Base-by-base conservation (phyloP, 805 yeast species). In the Ogataea nonfermentans region DNA sequence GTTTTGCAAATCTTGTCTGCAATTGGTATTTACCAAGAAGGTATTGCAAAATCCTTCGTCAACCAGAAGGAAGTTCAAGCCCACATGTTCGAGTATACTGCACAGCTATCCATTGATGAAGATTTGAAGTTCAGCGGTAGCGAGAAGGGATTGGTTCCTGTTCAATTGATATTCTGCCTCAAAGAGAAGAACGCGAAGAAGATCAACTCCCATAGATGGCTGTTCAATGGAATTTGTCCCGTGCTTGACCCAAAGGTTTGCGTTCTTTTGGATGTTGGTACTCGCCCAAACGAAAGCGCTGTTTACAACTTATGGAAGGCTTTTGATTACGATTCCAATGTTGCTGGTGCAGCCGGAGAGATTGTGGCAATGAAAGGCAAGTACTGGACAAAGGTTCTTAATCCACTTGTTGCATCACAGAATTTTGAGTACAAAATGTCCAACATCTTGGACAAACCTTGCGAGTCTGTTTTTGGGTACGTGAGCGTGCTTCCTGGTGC, bases 341-440 rank as follows among this genome's bases (percentile, higher is more conserved):
- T 93, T 37, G 99, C 96, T 0, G 99, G 99, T 47, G 99, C 96
- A 1, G 97, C 98, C 10, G 99, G 99, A 47, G 98, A 93, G 62
- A 90, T 93, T 57, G 84, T 84, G 47, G 88, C 98, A 0, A 83
- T 91, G 86, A 89, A 88, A 54, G 99, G 99, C 30, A 84, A 80
- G 53, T 84, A 80, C 20, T 88, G 97, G 76, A 55, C 67, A 16
- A 87, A 90, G 48, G 68, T 93, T 46, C 61, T 86, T 15, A 91
- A 91, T 61, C 98, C 98, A 9, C 67, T 91, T 29, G 96, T 91
- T 32, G 97, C 97, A 0, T 87, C 96, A 1, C 98, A 91, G 61
- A 91, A 91, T 60, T 91, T 91, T 55, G 98, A 91, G 63, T 91
- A 91, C 65, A 91, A 91, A 56, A 87, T 91, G 83, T 89, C 97